Evolutionary conservation across 2,329 filamentous ascomycete species (phyloP), one percentile per base, ranked within the genome.

Genomic region (Clonostachys byssicola): DNA sequence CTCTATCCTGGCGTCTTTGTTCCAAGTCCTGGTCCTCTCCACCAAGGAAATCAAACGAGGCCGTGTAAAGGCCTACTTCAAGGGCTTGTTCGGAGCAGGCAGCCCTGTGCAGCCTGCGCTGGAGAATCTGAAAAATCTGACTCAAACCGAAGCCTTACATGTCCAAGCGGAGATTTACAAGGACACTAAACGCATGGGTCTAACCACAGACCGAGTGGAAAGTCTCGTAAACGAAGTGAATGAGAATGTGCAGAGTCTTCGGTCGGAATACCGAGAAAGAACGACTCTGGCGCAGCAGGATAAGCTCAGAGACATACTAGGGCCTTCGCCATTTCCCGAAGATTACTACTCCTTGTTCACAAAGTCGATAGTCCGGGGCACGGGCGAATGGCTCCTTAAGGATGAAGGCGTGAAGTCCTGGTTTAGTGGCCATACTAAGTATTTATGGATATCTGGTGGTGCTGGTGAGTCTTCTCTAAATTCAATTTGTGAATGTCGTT

Each of bases 341-440:
- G 73, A 76, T 47, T 65, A 61, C 20, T 74, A 65, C 48, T 60
- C 62, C 5, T 60, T 63, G 18, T 71, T 75, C 41, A 65, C 62
- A 18, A 69, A 67, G 47, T 63, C 62, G 2, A 60, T 66, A 5
- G 63, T 73, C 0, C 57, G 60, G 2, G 66, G 64, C 0, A 77
- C 73, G 0, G 73, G 74, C 20, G 66, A 74, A 38, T 77, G 73
- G 73, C 58, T 77, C 9, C 56, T 68, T 3, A 47, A 60, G 2
- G 72, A 76, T 47, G 56, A 62, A 1, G 56, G 63, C 0, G 58
- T 75, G 17, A 58, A 62, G 9, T 52, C 58, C 0, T 77, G 73
- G 72, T 34, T 72, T 0, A 49, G 56, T 4, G 60, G 59, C 8
- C 60, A 71, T 5, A 65, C 59, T 3, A 67, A 63, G 4, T 63